Evolutionary conservation across 805 yeast species (phyloP).

Genomic region (Priceomyces medius): DNA sequence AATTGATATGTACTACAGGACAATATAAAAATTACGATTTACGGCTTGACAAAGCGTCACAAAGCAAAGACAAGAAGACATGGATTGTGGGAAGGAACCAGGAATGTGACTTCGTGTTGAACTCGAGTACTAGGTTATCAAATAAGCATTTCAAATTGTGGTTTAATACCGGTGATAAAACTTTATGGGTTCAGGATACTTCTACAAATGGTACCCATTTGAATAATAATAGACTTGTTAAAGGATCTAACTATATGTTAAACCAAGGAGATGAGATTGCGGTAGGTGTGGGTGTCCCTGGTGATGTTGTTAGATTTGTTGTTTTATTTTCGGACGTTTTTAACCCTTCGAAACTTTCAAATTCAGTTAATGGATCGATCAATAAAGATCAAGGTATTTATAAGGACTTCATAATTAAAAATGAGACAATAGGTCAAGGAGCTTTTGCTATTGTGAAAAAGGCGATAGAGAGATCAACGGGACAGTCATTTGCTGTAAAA

Average conservation of each 20-base stretch:
- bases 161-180: constrained; percentile 57
- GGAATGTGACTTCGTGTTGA: constrained; percentile 62
- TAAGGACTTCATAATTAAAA: constrained; percentile 71
- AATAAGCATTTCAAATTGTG: constrained; percentile 72
- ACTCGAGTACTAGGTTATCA: constrained; percentile 61
- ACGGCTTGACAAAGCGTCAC: constrained; percentile 23
- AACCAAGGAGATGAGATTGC: constrained; percentile 92
- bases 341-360: constrained; percentile 31
- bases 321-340: constrained; percentile 46
- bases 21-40: constrained; percentile 51
- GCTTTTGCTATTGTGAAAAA: constrained; percentile 95
- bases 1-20: constrained; percentile 61
- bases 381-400: constrained; percentile 54
- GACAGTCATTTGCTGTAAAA: constrained; percentile 86
- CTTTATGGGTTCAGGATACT: constrained; percentile 64
- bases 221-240: constrained; percentile 69
- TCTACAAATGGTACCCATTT: constrained; percentile 94
- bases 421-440: constrained; percentile 93
- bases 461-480: constrained; percentile 82
- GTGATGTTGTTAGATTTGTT: constrained; percentile 59
- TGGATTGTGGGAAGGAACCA: constrained; percentile 79
- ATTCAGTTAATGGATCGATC: constrained; percentile 23
- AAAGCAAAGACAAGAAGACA: constrained; percentile 24
- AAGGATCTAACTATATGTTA: constrained; percentile 74
- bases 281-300: constrained; percentile 81